Evolutionary conservation across 495 filamentous ascomycete genomes (phyloP).

Genomic region (Xylaria scruposa): DNA sequence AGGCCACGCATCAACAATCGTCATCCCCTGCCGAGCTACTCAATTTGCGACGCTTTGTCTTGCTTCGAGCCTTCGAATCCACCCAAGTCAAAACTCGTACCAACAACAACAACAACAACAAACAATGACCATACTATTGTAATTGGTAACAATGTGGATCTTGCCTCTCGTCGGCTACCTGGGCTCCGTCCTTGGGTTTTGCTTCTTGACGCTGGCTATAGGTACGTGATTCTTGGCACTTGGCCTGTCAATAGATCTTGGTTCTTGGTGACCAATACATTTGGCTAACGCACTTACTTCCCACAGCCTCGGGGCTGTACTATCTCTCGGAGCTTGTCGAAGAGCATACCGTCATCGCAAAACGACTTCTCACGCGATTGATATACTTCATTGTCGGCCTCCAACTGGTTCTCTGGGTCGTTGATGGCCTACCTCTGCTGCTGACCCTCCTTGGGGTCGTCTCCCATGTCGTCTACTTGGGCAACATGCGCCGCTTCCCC

Average conservation of each 20-base stretch:
- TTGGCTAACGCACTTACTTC: constrained; percentile 22
- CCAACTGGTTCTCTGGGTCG: constrained; percentile 74
- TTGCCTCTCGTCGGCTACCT: constrained; percentile 87
- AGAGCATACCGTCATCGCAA: constrained; percentile 92
- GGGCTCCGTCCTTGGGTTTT: constrained; percentile 86
- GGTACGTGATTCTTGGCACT: constrained; percentile 58
- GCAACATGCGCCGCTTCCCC: constrained; percentile 87
- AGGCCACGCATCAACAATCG: constrained; percentile 20
- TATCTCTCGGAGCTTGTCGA: constrained; percentile 98
- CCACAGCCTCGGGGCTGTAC: constrained; percentile 89
- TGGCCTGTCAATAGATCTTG: not conserved
- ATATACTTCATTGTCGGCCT: constrained; percentile 84
- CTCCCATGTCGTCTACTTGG: constrained; percentile 86
- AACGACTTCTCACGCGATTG: constrained; percentile 78
- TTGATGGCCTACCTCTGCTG: constrained; percentile 83
- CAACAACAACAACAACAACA: not conserved
- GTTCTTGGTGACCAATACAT: not conserved
- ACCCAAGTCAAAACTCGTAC: not conserved
- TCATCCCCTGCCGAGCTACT: not conserved
- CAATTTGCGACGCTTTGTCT: not conserved
- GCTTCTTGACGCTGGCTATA: constrained; percentile 91
- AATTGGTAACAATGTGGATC: constrained; percentile 76
- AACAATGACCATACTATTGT: constrained; percentile 24
- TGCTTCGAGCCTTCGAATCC: not conserved
- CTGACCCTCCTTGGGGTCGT: constrained; percentile 76